phyloP scores from a whole-genome alignment of 1,139 yeast species.

The Yamadazyma spencermartinsiae region DNA sequence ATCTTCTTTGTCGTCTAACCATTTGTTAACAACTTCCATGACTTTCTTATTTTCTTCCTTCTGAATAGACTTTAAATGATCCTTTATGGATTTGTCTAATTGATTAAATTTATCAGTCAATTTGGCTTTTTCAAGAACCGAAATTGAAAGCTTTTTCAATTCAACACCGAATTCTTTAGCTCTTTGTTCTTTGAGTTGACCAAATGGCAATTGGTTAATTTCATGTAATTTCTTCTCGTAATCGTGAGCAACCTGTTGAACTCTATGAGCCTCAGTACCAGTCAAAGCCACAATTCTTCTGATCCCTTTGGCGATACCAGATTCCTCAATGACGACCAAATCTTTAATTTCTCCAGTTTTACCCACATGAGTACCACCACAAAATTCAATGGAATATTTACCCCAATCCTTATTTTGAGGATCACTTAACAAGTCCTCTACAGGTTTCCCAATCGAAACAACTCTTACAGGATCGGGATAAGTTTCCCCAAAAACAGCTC shows the following conservation, averaged over 20 bases:
- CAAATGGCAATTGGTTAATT: constrained; percentile 60
- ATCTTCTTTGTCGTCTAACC: constrained; percentile 51
- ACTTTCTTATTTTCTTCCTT: constrained; percentile 86
- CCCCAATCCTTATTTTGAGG: constrained; percentile 78
- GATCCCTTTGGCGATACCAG: constrained; percentile 98
- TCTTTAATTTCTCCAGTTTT: constrained; percentile 93
- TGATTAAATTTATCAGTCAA: constrained; percentile 72
- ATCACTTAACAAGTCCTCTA: constrained; percentile 71
- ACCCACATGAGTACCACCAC: constrained; percentile 98
- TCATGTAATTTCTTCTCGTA: constrained; percentile 61
- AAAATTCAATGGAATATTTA: constrained; percentile 83
- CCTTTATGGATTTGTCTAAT: constrained; percentile 84
- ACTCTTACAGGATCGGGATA: constrained; percentile 99
- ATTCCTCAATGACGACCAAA: constrained; percentile 85
- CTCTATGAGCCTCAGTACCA: constrained; percentile 86
- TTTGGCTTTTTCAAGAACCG: constrained; percentile 77
- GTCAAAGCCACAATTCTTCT: constrained; percentile 98
- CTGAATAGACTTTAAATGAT: constrained; percentile 81
- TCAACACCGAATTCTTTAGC: constrained; percentile 83
- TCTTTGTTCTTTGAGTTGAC: constrained; percentile 71
- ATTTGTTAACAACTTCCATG: constrained; percentile 71
- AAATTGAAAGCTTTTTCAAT: constrained; percentile 77
- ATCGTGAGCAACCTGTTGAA: constrained; percentile 77
- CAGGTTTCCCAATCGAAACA: constrained; percentile 90
- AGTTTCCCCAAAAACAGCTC: constrained; percentile 98